Evolutionary conservation across 768 basidiomycete species (phyloP).

Genomic region (Vishniacozyma victoriae): DNA sequence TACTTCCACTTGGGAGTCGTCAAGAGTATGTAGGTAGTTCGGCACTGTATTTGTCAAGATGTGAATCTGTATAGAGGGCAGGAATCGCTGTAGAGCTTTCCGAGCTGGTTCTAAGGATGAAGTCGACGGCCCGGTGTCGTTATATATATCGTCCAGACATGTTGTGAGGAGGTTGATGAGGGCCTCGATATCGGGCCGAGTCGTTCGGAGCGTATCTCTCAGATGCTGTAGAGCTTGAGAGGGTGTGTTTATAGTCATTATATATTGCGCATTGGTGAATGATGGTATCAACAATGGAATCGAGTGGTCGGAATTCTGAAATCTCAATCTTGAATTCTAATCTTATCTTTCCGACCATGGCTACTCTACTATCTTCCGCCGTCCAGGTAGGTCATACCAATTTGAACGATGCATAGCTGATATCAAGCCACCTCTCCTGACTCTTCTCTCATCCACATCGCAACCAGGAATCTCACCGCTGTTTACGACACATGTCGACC

Average conservation of each 20-base stretch:
- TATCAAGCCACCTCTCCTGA: constrained; percentile 33
- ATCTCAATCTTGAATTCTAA: too few relatives aligned
- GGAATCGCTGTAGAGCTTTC: constrained; percentile 17
- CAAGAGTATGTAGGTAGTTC: constrained; percentile 60
- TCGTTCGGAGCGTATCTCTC: background rate
- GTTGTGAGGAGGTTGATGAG: background rate
- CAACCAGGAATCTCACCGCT: constrained; percentile 33
- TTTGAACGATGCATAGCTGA: background rate
- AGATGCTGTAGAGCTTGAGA: too few relatives aligned
- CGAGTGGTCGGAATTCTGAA: too few relatives aligned
- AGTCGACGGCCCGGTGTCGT: too few relatives aligned
- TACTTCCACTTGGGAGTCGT: constrained; percentile 51
- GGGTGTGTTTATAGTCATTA: too few relatives aligned
- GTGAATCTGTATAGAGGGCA: constrained; percentile 60
- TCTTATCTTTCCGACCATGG: too few relatives aligned
- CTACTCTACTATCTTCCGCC: background rate
- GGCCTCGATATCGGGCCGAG: background rate
- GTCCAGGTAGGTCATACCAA: background rate
- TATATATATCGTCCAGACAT: too few relatives aligned
- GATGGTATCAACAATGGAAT: too few relatives aligned
- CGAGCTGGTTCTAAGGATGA: background rate
- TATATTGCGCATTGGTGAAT: too few relatives aligned
- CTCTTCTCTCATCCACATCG: constrained; percentile 38
- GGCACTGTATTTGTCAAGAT: constrained; percentile 63
- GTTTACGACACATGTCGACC: constrained; percentile 17